These are phyloP conservation scores for Puya raimondii DNA, from an alignment of 176 grass and related monocot species.

Conservation along the genomic window DNA sequence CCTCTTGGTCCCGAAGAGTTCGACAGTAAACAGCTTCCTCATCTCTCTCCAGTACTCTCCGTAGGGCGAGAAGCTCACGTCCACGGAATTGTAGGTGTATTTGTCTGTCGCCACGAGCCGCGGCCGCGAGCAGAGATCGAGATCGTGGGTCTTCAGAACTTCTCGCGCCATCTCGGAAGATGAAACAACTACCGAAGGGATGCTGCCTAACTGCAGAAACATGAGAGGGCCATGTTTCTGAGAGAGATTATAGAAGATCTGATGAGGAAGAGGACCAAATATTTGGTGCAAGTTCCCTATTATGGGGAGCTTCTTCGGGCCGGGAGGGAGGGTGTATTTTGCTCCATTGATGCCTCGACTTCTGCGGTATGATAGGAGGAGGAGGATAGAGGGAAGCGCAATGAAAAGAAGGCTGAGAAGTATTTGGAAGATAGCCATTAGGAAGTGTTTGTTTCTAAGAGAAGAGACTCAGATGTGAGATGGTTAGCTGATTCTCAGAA, in stretches of 20 bases:
- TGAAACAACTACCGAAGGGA: conserved; percentile 20
- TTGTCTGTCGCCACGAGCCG: neutral
- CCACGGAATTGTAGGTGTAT: conserved; percentile 3
- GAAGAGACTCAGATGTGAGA: too few relatives aligned
- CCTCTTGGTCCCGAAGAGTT: conserved; percentile 12
- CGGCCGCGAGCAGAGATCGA: conserved; percentile 14
- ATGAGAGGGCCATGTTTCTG: conserved; percentile 14
- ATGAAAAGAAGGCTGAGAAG: too few relatives aligned
- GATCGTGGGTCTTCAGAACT: conserved; percentile 29
- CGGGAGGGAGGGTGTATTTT: too few relatives aligned
- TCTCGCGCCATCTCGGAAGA: conserved; percentile 22
- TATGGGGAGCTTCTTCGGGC: conserved; percentile 29
- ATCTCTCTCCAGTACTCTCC: conserved; percentile 21
- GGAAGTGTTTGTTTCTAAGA: too few relatives aligned
- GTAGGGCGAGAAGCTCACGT: conserved; percentile 9
- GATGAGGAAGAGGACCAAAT: conserved; percentile 8
- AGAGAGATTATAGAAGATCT: conserved; percentile 13
- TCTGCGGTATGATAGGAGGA: too few relatives aligned
- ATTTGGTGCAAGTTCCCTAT: conserved; percentile 37
- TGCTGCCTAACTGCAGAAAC: conserved; percentile 25
- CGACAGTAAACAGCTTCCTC: conserved; percentile 13
- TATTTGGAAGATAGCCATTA: too few relatives aligned
- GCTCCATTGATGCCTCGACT: too few relatives aligned
- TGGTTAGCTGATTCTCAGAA: too few relatives aligned
- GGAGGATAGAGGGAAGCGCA: too few relatives aligned